Evolutionary conservation across 257 asterid genomes (phyloP).

Genomic region (Ocimum tenuiflorum): DNA sequence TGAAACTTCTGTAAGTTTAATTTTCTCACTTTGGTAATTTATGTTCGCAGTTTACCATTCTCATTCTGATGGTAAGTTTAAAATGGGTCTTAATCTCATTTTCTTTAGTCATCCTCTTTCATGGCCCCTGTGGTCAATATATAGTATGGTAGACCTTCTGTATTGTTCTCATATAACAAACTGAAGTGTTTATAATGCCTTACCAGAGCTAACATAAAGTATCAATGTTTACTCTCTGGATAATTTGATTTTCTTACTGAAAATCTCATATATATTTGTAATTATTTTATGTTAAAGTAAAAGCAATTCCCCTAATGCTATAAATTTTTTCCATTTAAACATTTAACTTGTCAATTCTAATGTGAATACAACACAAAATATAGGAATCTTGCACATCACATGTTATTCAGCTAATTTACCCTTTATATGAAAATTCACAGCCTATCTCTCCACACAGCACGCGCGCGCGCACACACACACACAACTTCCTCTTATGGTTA

Average conservation of each 20-base stretch:
- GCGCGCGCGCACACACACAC: too few species aligned
- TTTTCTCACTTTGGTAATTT: not conserved
- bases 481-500: too few species aligned
- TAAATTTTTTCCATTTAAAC: not conserved
- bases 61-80: not conserved
- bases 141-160: not conserved
- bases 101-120: not conserved
- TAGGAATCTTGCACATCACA: not conserved
- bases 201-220: not conserved
- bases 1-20: conserved; percentile 78
- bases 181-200: not conserved
- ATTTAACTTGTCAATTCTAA: not conserved
- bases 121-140: not conserved
- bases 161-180: not conserved
- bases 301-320: not conserved
- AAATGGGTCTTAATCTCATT: not conserved
- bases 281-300: not conserved
- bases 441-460: too few species aligned
- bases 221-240: not conserved
- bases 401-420: not conserved
- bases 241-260: not conserved
- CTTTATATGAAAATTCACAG: not conserved
- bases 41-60: not conserved
- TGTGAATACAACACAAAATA: not conserved
- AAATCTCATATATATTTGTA: not conserved